Base-by-base conservation (phyloP, 805 yeast genomes). In the Candida ovalis region DNA sequence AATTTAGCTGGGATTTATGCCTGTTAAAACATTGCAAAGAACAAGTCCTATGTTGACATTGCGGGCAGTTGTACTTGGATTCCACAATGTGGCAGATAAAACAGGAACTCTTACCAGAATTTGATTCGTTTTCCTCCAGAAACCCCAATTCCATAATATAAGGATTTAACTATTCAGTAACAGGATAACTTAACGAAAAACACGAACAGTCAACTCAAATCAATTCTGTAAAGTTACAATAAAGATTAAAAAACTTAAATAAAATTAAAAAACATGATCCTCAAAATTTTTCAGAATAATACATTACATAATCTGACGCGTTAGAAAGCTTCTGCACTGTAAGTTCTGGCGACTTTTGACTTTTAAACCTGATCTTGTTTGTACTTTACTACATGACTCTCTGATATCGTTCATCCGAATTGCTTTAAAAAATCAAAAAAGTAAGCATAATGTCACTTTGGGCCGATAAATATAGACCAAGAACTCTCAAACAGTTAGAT, bases 391-490 rank as follows among this genome's bases (percentile, higher is more conserved):
- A 4, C 35, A 12, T 30, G 17, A 10, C 12, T 6, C 15, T 25
- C 10, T 25, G 28, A 25, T 10, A 25, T 10, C 10, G 28, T 25
- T 25, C 10, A n/a, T n/a, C n/a, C n/a, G n/a, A n/a, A n/a, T n/a
- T n/a, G n/a, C n/a, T n/a, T n/a, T n/a, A n/a, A n/a, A n/a, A n/a
- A n/a, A 30, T 12, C n/a, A 19, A 24, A 24, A 10, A n/a, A 6
- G 3, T 9, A 23, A 15, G 2, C 4, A 32, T 12, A 27, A 91
- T 91, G 97, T 86, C 97, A 6, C 77, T 94, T 65, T 94, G 99
- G 99, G 96, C 95, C 7, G 98, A 94, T 66, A 89, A 90, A 56
- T 83, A 90, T 67, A 78, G 97, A 55, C 99, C 99, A 7, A 79
- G 72, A 51, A 70, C 74, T 1, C 72, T 94, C 43, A 78, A 74